Conservation (phyloP, 306 rosid genomes). For the Medicago lupulina region DNA sequence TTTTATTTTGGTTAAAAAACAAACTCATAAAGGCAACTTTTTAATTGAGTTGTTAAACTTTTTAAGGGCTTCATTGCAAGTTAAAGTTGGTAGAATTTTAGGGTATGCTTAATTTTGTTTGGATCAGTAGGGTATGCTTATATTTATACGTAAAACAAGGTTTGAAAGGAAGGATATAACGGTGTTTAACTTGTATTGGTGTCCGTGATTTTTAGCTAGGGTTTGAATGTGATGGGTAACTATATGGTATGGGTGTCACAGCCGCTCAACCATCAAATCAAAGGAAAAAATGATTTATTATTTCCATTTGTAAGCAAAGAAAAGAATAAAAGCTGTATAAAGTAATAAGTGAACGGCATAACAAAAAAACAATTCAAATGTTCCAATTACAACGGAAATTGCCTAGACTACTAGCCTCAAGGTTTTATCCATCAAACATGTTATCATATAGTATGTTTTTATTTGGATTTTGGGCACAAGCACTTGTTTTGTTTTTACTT, state of each 20-base stretch:
- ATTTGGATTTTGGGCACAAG: constrained; percentile 39
- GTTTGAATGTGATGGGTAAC: constrained; percentile 42
- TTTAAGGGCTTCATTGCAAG: not conserved
- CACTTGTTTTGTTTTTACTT: not conserved
- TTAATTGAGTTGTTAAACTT: not conserved
- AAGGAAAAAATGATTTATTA: constrained; percentile 25
- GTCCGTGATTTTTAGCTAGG: constrained; percentile 35
- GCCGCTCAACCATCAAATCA: constrained; percentile 73
- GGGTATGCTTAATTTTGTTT: not conserved
- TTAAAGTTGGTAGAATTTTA: constrained; percentile 14
- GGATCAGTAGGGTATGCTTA: too few relatives aligned
- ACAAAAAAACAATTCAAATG: constrained; percentile 49
- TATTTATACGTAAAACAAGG: constrained; percentile 24
- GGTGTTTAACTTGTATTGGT: constrained; percentile 47
- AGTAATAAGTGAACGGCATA: constrained; percentile 41
- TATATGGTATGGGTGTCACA: not conserved
- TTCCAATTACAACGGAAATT: constrained; percentile 39
- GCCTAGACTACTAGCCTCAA: constrained; percentile 24
- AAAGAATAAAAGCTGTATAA: constrained; percentile 13
- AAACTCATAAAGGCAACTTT: too few relatives aligned
- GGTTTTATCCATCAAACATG: constrained; percentile 35
- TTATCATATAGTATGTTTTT: constrained; percentile 9
- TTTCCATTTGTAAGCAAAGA: constrained; percentile 4
- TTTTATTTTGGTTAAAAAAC: too few relatives aligned
- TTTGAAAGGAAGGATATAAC: constrained; percentile 24